Percentiles rank a stretch among this genome's conserved stretches.
Evolutionary conservation across 2,329 filamentous ascomycete species (phyloP).

Genomic region (Venturia asperata): DNA sequence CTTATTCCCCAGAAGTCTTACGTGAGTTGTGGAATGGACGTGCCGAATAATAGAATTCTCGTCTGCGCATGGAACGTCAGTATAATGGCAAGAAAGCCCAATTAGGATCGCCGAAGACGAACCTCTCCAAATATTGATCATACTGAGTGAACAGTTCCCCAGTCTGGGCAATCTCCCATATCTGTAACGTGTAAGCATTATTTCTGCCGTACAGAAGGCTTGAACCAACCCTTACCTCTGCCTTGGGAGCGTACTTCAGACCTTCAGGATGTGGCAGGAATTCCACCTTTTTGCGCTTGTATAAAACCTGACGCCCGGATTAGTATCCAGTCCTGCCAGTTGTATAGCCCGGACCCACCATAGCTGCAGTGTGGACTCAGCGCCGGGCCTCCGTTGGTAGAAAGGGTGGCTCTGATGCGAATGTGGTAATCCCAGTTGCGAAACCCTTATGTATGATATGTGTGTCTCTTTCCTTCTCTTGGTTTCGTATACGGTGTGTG

Average conservation of each 20-base stretch:
- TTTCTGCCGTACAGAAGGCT: not conserved
- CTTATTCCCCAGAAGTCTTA: constrained; percentile 13
- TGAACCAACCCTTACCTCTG: constrained; percentile 56
- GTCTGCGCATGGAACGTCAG: constrained; percentile 42
- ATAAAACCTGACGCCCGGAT: constrained; percentile 64
- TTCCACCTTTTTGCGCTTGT: constrained; percentile 91
- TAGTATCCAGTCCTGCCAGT: not conserved
- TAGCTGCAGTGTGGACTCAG: constrained; percentile 13
- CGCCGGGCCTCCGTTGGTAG: constrained; percentile 3
- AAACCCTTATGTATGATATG: not conserved
- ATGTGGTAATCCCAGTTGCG: not conserved
- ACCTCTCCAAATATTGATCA: constrained; percentile 80
- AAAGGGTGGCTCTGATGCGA: constrained; percentile 11
- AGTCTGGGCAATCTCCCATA: constrained; percentile 87
- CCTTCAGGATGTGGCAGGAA: constrained; percentile 65
- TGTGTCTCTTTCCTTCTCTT: not conserved
- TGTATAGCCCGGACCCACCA: constrained; percentile 12
- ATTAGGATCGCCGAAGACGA: constrained; percentile 32
- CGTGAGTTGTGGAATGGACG: constrained; percentile 25
- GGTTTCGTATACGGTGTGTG: not conserved
- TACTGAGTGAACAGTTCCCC: constrained; percentile 85
- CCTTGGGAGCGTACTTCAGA: constrained; percentile 60
- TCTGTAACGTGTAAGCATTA: constrained; percentile 46
- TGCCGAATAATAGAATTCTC: constrained; percentile 92
- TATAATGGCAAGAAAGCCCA: constrained; percentile 1